Evolutionary conservation across 2,329 filamentous ascomycete species (phyloP).

Genomic region (Calonectria pauciramosa): DNA sequence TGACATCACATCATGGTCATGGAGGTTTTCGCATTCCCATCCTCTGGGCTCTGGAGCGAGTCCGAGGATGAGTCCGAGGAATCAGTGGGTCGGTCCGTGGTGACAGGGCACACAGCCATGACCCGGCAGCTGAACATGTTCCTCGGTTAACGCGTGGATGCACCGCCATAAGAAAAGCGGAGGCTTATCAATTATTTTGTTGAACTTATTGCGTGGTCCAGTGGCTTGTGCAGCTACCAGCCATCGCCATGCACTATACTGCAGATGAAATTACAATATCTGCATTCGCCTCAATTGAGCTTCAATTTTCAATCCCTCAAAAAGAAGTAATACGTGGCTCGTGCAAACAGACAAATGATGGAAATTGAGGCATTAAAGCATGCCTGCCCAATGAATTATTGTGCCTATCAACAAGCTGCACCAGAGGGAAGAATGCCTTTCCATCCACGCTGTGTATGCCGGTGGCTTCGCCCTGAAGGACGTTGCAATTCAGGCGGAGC

Average conservation of each 20-base stretch:
- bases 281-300: not conserved
- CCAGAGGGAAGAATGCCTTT: not conserved
- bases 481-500: not conserved
- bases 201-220: not conserved
- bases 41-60: not conserved
- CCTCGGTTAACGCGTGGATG: slow-evolving; percentile 5
- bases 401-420: not conserved
- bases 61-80: not conserved
- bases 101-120: not conserved
- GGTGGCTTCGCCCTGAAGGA: not conserved
- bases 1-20: not conserved
- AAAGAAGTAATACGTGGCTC: not conserved
- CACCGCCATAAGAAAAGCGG: not conserved
- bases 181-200: not conserved
- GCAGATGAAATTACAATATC: not conserved
- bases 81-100: not conserved
- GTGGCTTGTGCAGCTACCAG: not conserved
- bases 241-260: not conserved
- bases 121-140: not conserved
- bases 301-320: no score
- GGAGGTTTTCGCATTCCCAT: not conserved
- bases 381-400: not conserved
- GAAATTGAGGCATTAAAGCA: not conserved
- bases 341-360: not conserved
- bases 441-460: not conserved